Base-by-base conservation (phyloP, 2,329 filamentous ascomycete genomes). In the Penicillium sp. region DNA sequence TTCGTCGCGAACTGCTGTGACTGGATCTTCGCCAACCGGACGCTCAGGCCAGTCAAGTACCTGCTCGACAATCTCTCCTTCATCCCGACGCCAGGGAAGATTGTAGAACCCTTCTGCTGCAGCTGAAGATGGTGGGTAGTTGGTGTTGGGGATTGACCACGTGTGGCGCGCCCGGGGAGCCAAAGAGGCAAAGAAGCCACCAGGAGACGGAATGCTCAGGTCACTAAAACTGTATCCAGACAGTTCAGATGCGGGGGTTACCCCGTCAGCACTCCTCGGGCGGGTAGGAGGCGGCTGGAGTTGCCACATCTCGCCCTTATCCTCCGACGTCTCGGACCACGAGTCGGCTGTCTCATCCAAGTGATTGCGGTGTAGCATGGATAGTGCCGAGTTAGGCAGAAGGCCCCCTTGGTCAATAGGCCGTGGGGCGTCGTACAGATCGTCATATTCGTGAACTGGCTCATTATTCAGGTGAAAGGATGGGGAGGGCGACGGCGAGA, bases 81-180 rank as follows among this genome's bases (percentile, higher is more conserved):
- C 59, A 48, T 78, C 70, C 23, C 75, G 74, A 60, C 79, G 81
- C 87, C 91, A 97, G 3, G 92, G 91, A 29, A 88, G 82, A 59
- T 88, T 86, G 75, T 97, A 97, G 67, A 97, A 97, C 59, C 88
- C 85, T 70, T 96, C 90, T 10, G 93, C 93, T n/a, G 88, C 91
- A 31, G 91, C 90, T 1, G 93, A 96, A 0, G 90, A 93, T 1
- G 91, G 91, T 8, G 83, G 80, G 13, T 82, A 80, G 21, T 80
- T 79, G 62, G 73, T 76, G 29, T 76, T 75, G 12, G 81, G 79
- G 56, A 87, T 77, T 66, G 90, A 86, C 93, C 93, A 97, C 13
- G 92, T 94, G 66, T 87, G 86, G 50, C 91, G 85, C 37, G 87
- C 86, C 50, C 85, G 83, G 4, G 87, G 84, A 37, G 88, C 90